Evolutionary conservation across 768 basidiomycete species (phyloP), one percentile per base, ranked within the genome.

Genomic region (Psilocybe cyanescens): DNA sequence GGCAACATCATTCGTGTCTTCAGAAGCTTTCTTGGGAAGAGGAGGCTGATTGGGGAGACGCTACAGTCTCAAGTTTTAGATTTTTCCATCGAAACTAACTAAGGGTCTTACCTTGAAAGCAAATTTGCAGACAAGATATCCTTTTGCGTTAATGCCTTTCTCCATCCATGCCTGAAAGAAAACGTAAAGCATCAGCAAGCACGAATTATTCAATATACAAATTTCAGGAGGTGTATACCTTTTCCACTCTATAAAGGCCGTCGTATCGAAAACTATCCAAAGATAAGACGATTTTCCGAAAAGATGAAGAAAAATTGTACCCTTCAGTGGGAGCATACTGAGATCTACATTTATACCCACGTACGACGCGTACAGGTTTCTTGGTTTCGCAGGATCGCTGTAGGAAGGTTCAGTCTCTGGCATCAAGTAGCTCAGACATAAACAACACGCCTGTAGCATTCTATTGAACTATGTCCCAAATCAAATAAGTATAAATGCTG

Each of bases 301-400:
- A 16, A 8, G 31, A 19, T 17, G 52, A 37, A 62, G 11, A 53
- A 8, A 53, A 14, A 14, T 61, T 74, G 55, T 65, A 90, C 88
- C 94, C 94, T 80, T 91, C 88, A 28, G 74, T 79, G 4, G 95
- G 95, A 7, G 91, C 94, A 65, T 87, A 97, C 19, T 78, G 78
- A 0, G 92, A 92, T 30, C 75, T 72, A 30, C 88, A 73, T 72
- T 95, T 94, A 81, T 75, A 96, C 1, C 95, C 95, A 28, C 95
- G 84, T 58, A 97, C 88, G 2, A 97, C 95, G 16, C 95, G 83
- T 31, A 97, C 81, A 14, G 94, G 94, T 64, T 90, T 91, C 62
- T 82, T 84, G 0, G 90, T 92, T 68, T 95, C 86, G n/a, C 80
- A 84, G 1, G 94, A 95, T 60, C 74, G 78, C 93, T 95, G 54